Conservation (phyloP, 1,284 basidiomycete genomes). For the Crucibulum parvulum region DNA sequence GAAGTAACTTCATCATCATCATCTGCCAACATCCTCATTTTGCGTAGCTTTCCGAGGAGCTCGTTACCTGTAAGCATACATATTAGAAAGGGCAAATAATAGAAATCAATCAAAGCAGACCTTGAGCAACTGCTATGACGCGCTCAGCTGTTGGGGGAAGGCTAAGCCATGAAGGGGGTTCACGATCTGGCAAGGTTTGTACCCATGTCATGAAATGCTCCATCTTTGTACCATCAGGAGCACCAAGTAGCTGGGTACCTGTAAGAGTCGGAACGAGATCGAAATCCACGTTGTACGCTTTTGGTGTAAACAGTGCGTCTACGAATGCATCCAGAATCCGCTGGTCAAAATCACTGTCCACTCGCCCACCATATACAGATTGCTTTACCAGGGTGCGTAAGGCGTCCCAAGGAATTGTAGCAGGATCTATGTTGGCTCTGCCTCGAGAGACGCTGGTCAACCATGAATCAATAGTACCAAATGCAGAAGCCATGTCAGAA, state of each 20-base stretch:
- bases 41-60: constrained; percentile 84
- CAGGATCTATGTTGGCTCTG: constrained; percentile 89
- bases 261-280: constrained; percentile 78
- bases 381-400: constrained; percentile 91
- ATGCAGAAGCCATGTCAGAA: constrained; percentile 94
- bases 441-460: constrained; percentile 83
- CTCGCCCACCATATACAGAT: constrained; percentile 92
- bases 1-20: constrained; percentile 77
- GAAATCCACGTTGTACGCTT: constrained; percentile 92
- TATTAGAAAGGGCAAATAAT: constrained; percentile 8
- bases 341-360: constrained; percentile 96
- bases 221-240: constrained; percentile 91
- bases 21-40: constrained; percentile 91
- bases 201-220: constrained; percentile 92
- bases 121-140: constrained; percentile 90
- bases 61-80: constrained; percentile 67
- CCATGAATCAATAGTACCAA: constrained; percentile 92
- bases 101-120: constrained; percentile 47
- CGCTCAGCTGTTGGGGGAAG: constrained; percentile 90
- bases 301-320: constrained; percentile 85
- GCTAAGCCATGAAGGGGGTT: constrained; percentile 93
- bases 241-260: constrained; percentile 64
- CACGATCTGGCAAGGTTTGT: constrained; percentile 84
- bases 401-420: constrained; percentile 91
- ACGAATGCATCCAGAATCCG: constrained; percentile 91